Base-by-base conservation (phyloP, 768 basidiomycete species). In the Boletales sp. region DNA sequence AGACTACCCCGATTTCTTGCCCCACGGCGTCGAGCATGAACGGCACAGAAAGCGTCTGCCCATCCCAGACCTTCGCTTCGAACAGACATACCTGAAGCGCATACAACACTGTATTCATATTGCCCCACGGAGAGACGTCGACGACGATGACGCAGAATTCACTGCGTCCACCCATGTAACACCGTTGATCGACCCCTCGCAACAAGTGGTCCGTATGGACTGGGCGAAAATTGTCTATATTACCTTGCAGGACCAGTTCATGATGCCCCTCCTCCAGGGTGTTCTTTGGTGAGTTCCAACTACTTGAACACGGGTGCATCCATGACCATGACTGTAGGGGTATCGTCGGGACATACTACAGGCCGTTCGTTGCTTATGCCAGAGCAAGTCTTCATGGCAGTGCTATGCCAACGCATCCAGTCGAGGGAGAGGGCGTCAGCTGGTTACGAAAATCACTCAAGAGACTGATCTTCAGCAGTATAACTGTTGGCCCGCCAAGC, bases 41-140 rank as follows among this genome's bases (percentile, higher is more conserved):
- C 56, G 39, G 34, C 25, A 48, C 21, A 36, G 67, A n/a, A 65
- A 61, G 13, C 75, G 70, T 44, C 63, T 83, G n/a, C 79, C 81
- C 21, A 82, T 89, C 46, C 86, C 87, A 25, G 87, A 90, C 62
- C 70, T 89, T 34, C 85, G 87, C 25, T 88, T 87, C 70, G 87
- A 90, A 61, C 76, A 80, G 50, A 82, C 79, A 44, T 90, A 86
- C 64, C 53, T 87, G 49, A 76, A 74, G 54, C 85, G 82, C 55
- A 74, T 88, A 53, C 73, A 70, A 21, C 72, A 74, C 8, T 81
- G 74, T 58, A 68, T 83, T 43, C 72, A 78, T 44, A 59, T 84
- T 42, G 68, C 66, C 35, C 55, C 62, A n/a, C 45, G 48, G 3
- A 40, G 44, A 15, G 31, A 15, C 34, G 58, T 44, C 14, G 55